Base-by-base conservation (phyloP, 805 yeast genomes). In the Sugiyamaella floridensis region DNA sequence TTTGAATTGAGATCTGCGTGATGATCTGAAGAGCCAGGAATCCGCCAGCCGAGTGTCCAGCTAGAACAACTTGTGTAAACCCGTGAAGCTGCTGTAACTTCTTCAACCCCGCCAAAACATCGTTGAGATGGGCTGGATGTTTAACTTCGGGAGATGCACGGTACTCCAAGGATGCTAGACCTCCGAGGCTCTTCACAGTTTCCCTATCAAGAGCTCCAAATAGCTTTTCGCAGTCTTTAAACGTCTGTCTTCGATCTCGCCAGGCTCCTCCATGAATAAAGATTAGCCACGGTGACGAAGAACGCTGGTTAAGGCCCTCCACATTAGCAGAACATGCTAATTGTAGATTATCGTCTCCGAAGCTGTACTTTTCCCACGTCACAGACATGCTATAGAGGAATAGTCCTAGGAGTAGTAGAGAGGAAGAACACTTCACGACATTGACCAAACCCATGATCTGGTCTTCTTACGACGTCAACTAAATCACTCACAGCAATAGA, bases 231-330 rank as follows among this genome's bases (percentile, higher is more conserved):
- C 79, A 80, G 60, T 85, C 92, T 41, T 74, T 67, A 26, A 69
- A 75, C 0, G 89, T 83, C 62, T 84, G 83, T 2, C 56, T 63
- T 1, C 81, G 79, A 61, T 85, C 95, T 55, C 87, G 73, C 96
- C 96, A 88, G 0, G 89, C 95, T 0, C 96, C 96, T 1, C 96
- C 96, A 67, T 88, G 96, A 41, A 88, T 76, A 58, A 81, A 82
- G 0, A 86, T 74, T 5, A 66, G 54, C 70, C 70, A 67, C 40
- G 49, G 49, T 9, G 37, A 15, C 2, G 40, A 18, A 18, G 37
- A 11, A 8, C 12, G 3, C 4, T 11, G 37, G 9, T 14, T 14
- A 32, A 14, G 4, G 37, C 37, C n/a, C 9, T 32, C 37, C 26
- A 22, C 26, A 22, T 22, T 5, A 32, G n/a, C 37, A 32, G 10